Evolutionary conservation across 768 basidiomycete species (phyloP).

Genomic region (Inosperma sp.): DNA sequence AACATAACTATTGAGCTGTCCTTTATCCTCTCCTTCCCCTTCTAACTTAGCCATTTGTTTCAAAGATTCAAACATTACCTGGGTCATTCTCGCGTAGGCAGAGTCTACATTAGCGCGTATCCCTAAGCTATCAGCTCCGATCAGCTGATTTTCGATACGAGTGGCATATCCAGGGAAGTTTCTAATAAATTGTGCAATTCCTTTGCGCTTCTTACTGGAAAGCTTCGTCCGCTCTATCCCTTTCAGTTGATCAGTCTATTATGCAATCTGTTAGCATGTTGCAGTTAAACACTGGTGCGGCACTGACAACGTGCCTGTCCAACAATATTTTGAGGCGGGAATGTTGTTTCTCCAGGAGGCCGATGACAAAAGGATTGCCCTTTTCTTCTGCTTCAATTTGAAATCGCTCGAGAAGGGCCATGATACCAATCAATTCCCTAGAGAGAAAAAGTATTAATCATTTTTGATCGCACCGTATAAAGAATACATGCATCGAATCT

Average conservation of each 20-base stretch:
- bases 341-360: slow-evolving; percentile 78
- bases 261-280: slow-evolving; percentile 5
- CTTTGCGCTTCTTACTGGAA: slow-evolving; percentile 88
- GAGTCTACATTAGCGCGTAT: slow-evolving; percentile 72
- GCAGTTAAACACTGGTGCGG: background rate
- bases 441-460: slow-evolving; percentile 2
- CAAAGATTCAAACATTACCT: slow-evolving; percentile 86
- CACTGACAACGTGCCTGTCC: slow-evolving; percentile 67
- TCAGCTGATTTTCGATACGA: slow-evolving; percentile 79
- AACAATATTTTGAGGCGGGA: slow-evolving; percentile 68
- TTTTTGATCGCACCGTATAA: background rate
- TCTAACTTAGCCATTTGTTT: slow-evolving; percentile 97
- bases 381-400: slow-evolving; percentile 74
- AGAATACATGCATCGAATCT: slow-evolving; percentile 60
- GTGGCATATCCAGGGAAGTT: slow-evolving; percentile 87
- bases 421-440: slow-evolving; percentile 83
- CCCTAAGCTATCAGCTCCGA: slow-evolving; percentile 70
- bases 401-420: slow-evolving; percentile 74
- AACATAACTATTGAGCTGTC: slow-evolving; percentile 94
- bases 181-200: slow-evolving; percentile 87
- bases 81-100: slow-evolving; percentile 85
- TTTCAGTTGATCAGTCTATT: slow-evolving; percentile 80
- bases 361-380: slow-evolving; percentile 67
- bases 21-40: slow-evolving; percentile 91
- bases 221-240: slow-evolving; percentile 87